Evolutionary conservation across 345 rosid genomes (phyloP).

Genomic region (Hypericum perforatum): DNA sequence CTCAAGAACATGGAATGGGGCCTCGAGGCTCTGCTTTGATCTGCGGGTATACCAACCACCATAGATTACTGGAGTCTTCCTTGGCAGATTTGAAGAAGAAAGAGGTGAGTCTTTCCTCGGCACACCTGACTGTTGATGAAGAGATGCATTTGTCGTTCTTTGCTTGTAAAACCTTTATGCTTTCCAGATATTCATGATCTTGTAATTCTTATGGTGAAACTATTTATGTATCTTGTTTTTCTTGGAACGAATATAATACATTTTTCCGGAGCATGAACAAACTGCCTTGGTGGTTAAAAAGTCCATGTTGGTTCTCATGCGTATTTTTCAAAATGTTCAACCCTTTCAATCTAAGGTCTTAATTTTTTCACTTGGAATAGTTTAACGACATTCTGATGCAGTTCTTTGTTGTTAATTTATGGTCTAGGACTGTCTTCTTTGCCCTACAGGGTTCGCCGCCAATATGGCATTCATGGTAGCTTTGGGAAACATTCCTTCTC

Average conservation of each 20-base stretch:
- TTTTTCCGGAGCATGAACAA: no score
- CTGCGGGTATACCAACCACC: slow-evolving; percentile 87
- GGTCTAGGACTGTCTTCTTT: slow-evolving; percentile 85
- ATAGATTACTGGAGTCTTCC: slow-evolving; percentile 65
- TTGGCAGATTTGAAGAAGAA: slow-evolving; percentile 84
- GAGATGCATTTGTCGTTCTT: no score
- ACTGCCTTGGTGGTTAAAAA: no score
- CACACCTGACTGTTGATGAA: no score
- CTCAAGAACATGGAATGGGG: slow-evolving; percentile 85
- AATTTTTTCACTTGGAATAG: background rate
- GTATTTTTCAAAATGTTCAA: no score
- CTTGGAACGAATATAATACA: no score
- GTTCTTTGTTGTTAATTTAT: slow-evolving; percentile 21
- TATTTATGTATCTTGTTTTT: no score
- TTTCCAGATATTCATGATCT: no score
- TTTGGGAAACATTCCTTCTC: slow-evolving; percentile 67
- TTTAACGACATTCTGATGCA: slow-evolving; percentile 19
- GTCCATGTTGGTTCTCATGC: no score
- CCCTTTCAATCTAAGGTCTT: no score
- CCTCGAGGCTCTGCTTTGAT: slow-evolving; percentile 93
- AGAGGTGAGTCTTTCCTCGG: slow-evolving; percentile 42
- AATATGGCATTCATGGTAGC: slow-evolving; percentile 94
- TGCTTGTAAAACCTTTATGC: no score
- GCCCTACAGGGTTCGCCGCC: slow-evolving; percentile 96
- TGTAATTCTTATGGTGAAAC: no score